Base-by-base conservation (phyloP, 768 basidiomycete genomes). In the Austroboletus eburneus region DNA sequence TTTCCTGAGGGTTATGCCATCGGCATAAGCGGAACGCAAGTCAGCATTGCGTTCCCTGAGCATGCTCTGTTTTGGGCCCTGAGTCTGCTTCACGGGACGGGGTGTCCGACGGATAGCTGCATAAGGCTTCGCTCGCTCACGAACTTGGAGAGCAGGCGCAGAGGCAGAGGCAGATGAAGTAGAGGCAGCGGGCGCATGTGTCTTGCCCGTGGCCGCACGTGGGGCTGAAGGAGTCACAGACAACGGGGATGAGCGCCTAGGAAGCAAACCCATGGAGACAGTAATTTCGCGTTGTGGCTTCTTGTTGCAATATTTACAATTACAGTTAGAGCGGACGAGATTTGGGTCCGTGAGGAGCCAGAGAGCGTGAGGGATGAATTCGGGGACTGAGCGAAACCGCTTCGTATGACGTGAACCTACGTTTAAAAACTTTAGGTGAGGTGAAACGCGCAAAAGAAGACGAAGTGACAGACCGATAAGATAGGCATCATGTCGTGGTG, bases 361-460 rank as follows among this genome's bases (percentile, higher is more conserved):
- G 48, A 81, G 71, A 3, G 86, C 86, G 56, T 93, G 91, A 4
- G 89, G 88, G 39, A 85, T 77, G 61, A 92, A 90, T 60, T 93
- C 91, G 39, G 85, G 84, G n/a, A 81, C 71, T 12, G 89, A 91
- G 35, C 91, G 85, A 64, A 91, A 92, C 45, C 69, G 76, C 24
- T 67, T 69, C 33, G 72, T 66, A 40, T 66, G 48, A 24, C 55
- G 46, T 2, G 81, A 82, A 67, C 68, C 65, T 72, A 27, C 12
- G 46, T 41, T 24, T 17, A 30, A 44, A 18, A 13, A 39, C 33
- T 45, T 14, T 17, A n/a, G 27, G 8, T 40, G 30, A 43, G 33
- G 27, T 27, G 27, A 27, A 27, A 27, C 27, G 27, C n/a, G n/a
- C n/a, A n/a, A n/a, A n/a, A 12, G 12, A 3, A 46, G 14, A 37